These are phyloP conservation scores for Pseudogymnoascus sp. DNA, from an alignment of 2,329 filamentous ascomycete genomes.

Conservation along the genomic window DNA sequence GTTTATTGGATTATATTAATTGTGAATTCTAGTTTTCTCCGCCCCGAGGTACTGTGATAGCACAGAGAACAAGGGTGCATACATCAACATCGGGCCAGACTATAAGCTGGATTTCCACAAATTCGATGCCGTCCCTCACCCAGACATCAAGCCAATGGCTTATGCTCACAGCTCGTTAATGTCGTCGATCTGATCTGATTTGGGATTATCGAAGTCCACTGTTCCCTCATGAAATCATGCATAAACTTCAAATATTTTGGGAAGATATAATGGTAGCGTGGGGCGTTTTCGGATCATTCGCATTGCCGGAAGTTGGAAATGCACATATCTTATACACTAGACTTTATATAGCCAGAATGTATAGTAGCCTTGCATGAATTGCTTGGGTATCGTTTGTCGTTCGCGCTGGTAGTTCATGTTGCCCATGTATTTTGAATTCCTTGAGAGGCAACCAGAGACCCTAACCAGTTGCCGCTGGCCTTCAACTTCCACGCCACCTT, in stretches of 20 bases:
- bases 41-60: conserved; percentile 96
- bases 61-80: conserved; percentile 96
- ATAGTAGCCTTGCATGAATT: conserved; percentile 1
- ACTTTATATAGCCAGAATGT: conserved; percentile 10
- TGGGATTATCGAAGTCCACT: neutral
- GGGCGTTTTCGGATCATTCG: conserved; percentile 8
- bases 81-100: conserved; percentile 91
- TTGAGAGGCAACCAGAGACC: conserved; percentile 45
- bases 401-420: neutral
- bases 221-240: conserved; percentile 9
- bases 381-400: neutral
- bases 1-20: conserved; percentile 22
- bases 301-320: conserved; percentile 7
- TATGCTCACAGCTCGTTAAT: conserved; percentile 80
- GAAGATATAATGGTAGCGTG: conserved; percentile 8
- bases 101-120: conserved; percentile 89
- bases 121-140: conserved; percentile 95
- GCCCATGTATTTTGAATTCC: neutral
- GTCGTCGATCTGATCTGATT: conserved; percentile 60
- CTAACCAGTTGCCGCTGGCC: conserved; percentile 59
- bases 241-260: conserved; percentile 5
- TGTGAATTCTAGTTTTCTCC: conserved; percentile 67
- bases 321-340: conserved; percentile 8
- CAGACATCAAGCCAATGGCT: conserved; percentile 90
- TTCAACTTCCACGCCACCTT: conserved; percentile 43